Base-by-base conservation (phyloP, 2,329 filamentous ascomycete genomes). In the Dactylellina cionopaga region DNA sequence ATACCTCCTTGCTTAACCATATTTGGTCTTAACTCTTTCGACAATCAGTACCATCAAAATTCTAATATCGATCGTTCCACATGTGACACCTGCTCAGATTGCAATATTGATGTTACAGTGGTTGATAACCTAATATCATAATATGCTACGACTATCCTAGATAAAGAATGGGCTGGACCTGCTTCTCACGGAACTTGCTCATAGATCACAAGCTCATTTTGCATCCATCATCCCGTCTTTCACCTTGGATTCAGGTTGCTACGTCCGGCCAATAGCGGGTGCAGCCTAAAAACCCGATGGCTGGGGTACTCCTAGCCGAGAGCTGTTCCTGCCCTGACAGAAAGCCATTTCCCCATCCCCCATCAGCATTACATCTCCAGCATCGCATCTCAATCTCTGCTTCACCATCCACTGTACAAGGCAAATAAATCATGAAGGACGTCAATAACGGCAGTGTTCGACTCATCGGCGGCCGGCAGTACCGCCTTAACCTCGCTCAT, bases 211-310 rank as follows among this genome's bases (percentile, higher is more conserved):
- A 33, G 46, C 46, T 31, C 25, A 2, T 13, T n/a, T 37, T 13
- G 15, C 31, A 35, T 54, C 29, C 49, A 55, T 17, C 51, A 27
- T 55, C 51, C 51, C 51, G 51, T 35, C 31, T 55, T 37, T 54
- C 29, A 39, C 41, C 54, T 33, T 5, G 22, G 44, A 35, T 11
- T 9, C 25, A 44, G 15, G 27, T 47, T 31, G 35, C 17, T 3
- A 13, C 25, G 59, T 44, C 41, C 62, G 41, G 22, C 31, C 22
- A 59, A 59, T 31, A 33, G 35, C 63, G 44, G 47, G 27, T 19
- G 52, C 65, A 33, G 41, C 55, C 41, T 22, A 47, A 63, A 71
- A 71, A 71, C 25, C 41, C 65, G 65, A 71, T 71, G 65, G 65
- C 65, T 71, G 58, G 64, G 54, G n/a, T 33, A 33, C 24, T 31